These are phyloP conservation scores for Kodamaea ohmeri DNA, from an alignment of 1,139 yeast species.

Conservation along the genomic window DNA sequence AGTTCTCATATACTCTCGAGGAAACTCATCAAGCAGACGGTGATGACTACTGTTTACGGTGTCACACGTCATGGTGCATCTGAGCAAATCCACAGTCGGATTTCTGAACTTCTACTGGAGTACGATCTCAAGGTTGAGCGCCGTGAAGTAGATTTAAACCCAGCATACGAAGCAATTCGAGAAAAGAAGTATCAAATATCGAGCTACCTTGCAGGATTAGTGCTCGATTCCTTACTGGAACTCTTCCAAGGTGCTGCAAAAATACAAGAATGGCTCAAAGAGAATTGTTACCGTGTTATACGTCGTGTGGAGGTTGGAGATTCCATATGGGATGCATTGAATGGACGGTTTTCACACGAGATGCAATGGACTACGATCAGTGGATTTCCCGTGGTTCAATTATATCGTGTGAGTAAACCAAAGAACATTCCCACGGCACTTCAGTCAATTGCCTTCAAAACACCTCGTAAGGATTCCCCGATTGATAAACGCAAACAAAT, in stretches of 20 bases:
- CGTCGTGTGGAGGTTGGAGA: conserved; percentile 25
- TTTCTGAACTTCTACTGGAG: conserved; percentile 23
- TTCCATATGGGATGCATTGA: conserved; percentile 9
- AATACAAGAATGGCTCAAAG: conserved; percentile 39
- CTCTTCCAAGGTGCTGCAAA: conserved; percentile 35
- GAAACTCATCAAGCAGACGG: conserved; percentile 42
- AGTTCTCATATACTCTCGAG: conserved; percentile 23
- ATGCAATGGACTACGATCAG: conserved; percentile 46
- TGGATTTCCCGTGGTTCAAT: conserved; percentile 45
- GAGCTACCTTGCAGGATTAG: conserved; percentile 26
- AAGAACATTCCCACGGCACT: conserved; percentile 23
- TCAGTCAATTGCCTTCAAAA: conserved; percentile 25
- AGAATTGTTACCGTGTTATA: conserved; percentile 30
- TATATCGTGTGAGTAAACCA: conserved; percentile 25
- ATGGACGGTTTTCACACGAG: conserved; percentile 22
- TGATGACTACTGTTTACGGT: conserved; percentile 50
- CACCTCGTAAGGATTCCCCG: conserved; percentile 20
- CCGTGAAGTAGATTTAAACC: conserved; percentile 6
- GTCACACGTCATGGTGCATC: conserved; percentile 41
- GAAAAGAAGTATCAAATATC: conserved; percentile 15
- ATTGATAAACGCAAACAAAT: conserved; percentile 33
- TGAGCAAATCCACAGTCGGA: conserved; percentile 29
- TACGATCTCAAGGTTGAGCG: conserved; percentile 12
- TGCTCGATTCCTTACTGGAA: conserved; percentile 33
- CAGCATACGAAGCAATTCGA: conserved; percentile 4